These are phyloP conservation scores for Cercospora berteroae DNA, from an alignment of 2,329 filamentous ascomycete genomes.

Conservation along the genomic window DNA sequence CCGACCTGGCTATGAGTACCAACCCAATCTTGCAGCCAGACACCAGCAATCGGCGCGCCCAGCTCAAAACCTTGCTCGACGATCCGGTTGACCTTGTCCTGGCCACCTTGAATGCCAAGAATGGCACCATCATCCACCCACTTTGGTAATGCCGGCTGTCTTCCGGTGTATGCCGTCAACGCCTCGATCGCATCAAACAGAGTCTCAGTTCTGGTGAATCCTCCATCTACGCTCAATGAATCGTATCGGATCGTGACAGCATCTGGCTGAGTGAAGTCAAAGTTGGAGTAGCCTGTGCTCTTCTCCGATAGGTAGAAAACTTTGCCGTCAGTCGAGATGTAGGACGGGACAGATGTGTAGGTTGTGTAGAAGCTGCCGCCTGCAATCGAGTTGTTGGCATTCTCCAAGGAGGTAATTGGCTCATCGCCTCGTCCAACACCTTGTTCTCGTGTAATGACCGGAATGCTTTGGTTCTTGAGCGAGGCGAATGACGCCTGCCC, in stretches of 20 bases:
- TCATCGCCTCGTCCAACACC: constrained; percentile 34
- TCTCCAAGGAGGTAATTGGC: constrained; percentile 30
- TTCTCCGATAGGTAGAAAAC: constrained; percentile 36
- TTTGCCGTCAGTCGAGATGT: constrained; percentile 36
- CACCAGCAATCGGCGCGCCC: constrained; percentile 37
- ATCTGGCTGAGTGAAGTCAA: constrained; percentile 34
- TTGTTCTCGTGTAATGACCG: constrained; percentile 33
- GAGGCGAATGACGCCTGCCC: constrained; percentile 32
- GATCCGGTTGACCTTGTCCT: constrained; percentile 39
- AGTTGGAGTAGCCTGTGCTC: constrained; percentile 37
- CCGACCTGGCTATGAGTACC: constrained; percentile 39
- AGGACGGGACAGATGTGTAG: constrained; percentile 38
- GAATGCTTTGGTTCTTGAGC: constrained; percentile 33
- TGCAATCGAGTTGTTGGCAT: constrained; percentile 29
- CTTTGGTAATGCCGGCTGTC: constrained; percentile 37
- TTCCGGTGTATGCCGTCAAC: constrained; percentile 38
- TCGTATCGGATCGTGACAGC: constrained; percentile 29
- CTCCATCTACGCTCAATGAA: constrained; percentile 29
- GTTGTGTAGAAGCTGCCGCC: constrained; percentile 38
- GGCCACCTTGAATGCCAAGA: constrained; percentile 41
- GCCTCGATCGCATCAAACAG: constrained; percentile 38
- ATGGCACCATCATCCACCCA: constrained; percentile 38
- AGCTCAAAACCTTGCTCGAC: constrained; percentile 36
- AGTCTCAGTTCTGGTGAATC: constrained; percentile 25
- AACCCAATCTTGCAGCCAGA: constrained; percentile 42